Evolutionary conservation across 768 basidiomycete genomes (phyloP).

Genomic region (Myochromella boudieri): DNA sequence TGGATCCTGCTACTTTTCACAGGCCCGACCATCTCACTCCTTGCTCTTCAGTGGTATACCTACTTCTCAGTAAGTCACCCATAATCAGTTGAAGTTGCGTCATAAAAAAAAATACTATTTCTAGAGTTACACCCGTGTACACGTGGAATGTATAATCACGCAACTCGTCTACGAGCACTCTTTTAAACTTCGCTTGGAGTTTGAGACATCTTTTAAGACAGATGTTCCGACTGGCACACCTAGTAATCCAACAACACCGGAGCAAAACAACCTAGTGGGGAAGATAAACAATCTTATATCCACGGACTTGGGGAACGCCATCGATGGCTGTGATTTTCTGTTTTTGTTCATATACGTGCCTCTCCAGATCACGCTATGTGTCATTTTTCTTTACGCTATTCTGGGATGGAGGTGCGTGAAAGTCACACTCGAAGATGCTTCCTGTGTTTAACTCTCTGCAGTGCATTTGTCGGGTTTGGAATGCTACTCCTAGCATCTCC

Average conservation of each 20-base stretch:
- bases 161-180: conserved; percentile 41
- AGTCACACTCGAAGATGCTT: too few relatives aligned
- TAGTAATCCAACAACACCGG: too few relatives aligned
- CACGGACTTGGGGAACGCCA: conserved; percentile 48
- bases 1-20: conserved; percentile 56
- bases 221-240: too few relatives aligned
- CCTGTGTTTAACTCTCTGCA: conserved; percentile 23
- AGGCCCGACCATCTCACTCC: conserved; percentile 39
- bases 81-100: background rate
- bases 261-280: conserved; percentile 59
- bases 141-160: conserved; percentile 41
- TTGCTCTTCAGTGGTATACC: conserved; percentile 53
- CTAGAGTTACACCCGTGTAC: conserved; percentile 42
- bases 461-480: conserved; percentile 56
- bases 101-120: background rate
- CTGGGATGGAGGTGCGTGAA: conserved; percentile 29
- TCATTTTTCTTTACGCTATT: conserved; percentile 41
- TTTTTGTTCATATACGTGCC: conserved; percentile 35
- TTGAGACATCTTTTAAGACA: conserved; percentile 23
- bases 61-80: conserved; percentile 36
- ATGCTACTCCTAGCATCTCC: conserved; percentile 51
- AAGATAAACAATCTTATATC: conserved; percentile 77
- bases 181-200: conserved; percentile 59
- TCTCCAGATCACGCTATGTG: conserved; percentile 34
- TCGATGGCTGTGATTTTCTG: conserved; percentile 32